These are phyloP conservation scores for Achaetomiella virescens DNA, from an alignment of 495 filamentous ascomycete species.

Conservation along the genomic window DNA sequence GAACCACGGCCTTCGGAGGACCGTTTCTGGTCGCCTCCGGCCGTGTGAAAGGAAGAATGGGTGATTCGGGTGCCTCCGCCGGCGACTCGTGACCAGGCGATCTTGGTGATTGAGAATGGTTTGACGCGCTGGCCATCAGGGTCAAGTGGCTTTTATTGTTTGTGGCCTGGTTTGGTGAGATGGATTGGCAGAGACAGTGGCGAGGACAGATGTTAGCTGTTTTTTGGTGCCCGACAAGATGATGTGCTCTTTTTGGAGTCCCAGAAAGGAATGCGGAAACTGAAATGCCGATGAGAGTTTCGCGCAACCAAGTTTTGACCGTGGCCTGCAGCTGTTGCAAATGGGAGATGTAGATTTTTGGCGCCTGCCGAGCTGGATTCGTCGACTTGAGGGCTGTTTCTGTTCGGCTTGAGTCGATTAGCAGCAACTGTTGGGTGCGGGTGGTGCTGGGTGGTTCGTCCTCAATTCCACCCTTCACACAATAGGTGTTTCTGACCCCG, in stretches of 20 bases:
- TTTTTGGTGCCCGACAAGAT: not conserved
- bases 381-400: not conserved
- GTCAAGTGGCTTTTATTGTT: not conserved
- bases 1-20: conserved; percentile 2
- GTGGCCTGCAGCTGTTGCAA: not conserved
- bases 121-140: conserved; percentile 20
- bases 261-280: not conserved
- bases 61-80: conserved; percentile 18
- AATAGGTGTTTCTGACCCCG: conserved; percentile 10
- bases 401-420: conserved; percentile 6
- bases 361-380: not conserved
- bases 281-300: not conserved
- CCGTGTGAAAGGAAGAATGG: conserved; percentile 16
- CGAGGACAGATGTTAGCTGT: not conserved
- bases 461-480: not conserved
- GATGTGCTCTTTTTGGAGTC: not conserved
- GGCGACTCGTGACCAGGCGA: conserved; percentile 9
- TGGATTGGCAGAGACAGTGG: not conserved
- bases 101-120: conserved; percentile 11
- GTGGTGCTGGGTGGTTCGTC: not conserved
- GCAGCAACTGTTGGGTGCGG: not conserved
- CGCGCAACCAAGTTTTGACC: not conserved
- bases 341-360: not conserved
- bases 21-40: conserved; percentile 4
- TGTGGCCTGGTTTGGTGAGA: not conserved